Percentiles rank a stretch among this genome's conserved stretches.
Conservation (phyloP, 2,329 filamentous ascomycete species). For the Lasiodiplodia gonubiensis region DNA sequence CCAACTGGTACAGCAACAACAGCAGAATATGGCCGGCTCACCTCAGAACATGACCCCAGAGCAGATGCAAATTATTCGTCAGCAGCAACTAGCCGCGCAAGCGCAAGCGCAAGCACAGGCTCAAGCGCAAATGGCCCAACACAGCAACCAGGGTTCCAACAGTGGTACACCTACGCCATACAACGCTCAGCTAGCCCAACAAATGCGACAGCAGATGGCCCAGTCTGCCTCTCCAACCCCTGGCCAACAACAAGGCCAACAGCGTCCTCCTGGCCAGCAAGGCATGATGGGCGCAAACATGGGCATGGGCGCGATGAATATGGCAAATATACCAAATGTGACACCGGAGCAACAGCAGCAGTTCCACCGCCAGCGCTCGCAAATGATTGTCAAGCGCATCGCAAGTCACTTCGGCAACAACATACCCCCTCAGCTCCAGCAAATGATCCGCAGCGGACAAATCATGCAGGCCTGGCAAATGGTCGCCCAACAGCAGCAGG, state of each 20-base stretch:
- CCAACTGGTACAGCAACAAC: slow-evolving; percentile 22
- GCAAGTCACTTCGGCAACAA: slow-evolving; percentile 31
- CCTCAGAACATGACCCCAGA: slow-evolving; percentile 44
- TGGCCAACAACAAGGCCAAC: slow-evolving; percentile 19
- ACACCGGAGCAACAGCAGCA: slow-evolving; percentile 10
- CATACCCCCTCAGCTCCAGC: slow-evolving; percentile 38
- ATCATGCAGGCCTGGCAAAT: slow-evolving; percentile 18
- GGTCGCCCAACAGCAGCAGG: slow-evolving; percentile 35
- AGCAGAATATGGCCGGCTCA: slow-evolving; percentile 23
- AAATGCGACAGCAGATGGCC: slow-evolving; percentile 27
- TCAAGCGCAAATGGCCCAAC: slow-evolving; percentile 15
- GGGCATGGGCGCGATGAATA: background rate
- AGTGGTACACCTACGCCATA: slow-evolving; percentile 15
- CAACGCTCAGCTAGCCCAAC: slow-evolving; percentile 23
- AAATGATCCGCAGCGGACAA: slow-evolving; percentile 35
- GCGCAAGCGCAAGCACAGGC: slow-evolving; percentile 21
- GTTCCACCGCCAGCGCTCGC: slow-evolving; percentile 33
- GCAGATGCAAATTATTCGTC: slow-evolving; percentile 36
- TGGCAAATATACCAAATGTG: slow-evolving; percentile 21
- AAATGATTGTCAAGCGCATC: slow-evolving; percentile 33
- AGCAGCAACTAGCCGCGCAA: slow-evolving; percentile 13
- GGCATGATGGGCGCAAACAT: slow-evolving; percentile 24
- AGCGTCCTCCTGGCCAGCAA: slow-evolving; percentile 14
- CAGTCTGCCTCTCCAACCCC: slow-evolving; percentile 14
- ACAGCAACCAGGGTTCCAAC: slow-evolving; percentile 21